Evolutionary conservation across 2,329 filamentous ascomycete genomes (phyloP).

Genomic region (Xylaria sp.): DNA sequence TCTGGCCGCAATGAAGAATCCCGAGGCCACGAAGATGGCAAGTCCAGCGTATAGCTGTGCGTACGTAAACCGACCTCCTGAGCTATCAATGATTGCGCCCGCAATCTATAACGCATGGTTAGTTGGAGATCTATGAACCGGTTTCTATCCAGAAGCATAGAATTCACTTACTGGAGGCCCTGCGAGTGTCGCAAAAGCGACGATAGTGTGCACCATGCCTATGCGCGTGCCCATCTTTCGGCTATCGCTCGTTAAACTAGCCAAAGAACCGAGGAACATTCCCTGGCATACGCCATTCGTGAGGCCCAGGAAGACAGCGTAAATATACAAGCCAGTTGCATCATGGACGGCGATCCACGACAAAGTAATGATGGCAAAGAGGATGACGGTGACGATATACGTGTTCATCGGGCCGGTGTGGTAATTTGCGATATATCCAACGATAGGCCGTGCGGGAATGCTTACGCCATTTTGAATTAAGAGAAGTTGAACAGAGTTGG

Average conservation of each 20-base stretch:
- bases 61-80: slow-evolving; percentile 38
- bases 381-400: slow-evolving; percentile 57
- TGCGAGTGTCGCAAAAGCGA: slow-evolving; percentile 42
- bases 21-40: slow-evolving; percentile 36
- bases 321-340: slow-evolving; percentile 38
- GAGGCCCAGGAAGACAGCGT: slow-evolving; percentile 41
- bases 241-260: slow-evolving; percentile 39
- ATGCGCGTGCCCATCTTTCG: slow-evolving; percentile 44
- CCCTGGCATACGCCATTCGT: slow-evolving; percentile 43
- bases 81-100: slow-evolving; percentile 42
- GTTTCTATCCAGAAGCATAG: background rate
- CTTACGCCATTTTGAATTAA: slow-evolving; percentile 69
- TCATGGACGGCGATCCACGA: slow-evolving; percentile 64
- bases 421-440: slow-evolving; percentile 64
- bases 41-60: slow-evolving; percentile 41
- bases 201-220: slow-evolving; percentile 42
- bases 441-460: slow-evolving; percentile 64
- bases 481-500: slow-evolving; percentile 66
- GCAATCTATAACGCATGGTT: slow-evolving; percentile 15
- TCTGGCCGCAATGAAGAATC: slow-evolving; percentile 24
- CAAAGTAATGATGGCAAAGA: slow-evolving; percentile 59
- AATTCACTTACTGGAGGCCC: slow-evolving; percentile 40
- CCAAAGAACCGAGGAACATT: slow-evolving; percentile 40
- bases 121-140: background rate
- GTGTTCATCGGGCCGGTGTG: slow-evolving; percentile 65